A percentile compares a stretch with the other conserved stretches of the same genome.
These are phyloP conservation scores for Colletotrichum orchidophilum DNA, from an alignment of 2,329 filamentous ascomycete genomes.

Conservation along the genomic window DNA sequence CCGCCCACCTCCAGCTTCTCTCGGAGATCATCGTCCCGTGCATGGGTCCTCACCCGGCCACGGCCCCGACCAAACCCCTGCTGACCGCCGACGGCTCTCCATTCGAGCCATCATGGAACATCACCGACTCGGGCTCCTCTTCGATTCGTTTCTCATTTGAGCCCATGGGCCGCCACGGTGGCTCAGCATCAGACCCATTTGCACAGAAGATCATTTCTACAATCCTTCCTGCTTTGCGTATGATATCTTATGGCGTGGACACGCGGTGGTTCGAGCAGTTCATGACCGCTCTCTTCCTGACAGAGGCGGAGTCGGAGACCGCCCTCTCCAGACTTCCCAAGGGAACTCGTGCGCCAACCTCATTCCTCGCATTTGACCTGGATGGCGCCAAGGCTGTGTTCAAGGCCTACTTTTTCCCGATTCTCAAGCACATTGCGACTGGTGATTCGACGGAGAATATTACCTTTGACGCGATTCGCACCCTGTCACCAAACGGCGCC, in stretches of 20 bases:
- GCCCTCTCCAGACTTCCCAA: slow-evolving; percentile 31
- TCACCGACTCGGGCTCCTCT: slow-evolving; percentile 32
- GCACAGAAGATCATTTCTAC: slow-evolving; percentile 31
- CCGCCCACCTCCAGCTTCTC: slow-evolving; percentile 27
- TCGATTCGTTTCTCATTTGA: slow-evolving; percentile 34
- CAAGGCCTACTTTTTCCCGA: slow-evolving; percentile 40
- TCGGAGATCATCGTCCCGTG: slow-evolving; percentile 32
- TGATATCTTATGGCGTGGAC: slow-evolving; percentile 22
- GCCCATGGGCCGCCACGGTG: slow-evolving; percentile 32
- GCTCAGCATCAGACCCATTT: slow-evolving; percentile 25
- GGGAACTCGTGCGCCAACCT: slow-evolving; percentile 36
- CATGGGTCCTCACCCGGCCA: slow-evolving; percentile 24
- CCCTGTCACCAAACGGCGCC: slow-evolving; percentile 35
- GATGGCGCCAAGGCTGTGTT: slow-evolving; percentile 34
- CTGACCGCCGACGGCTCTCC: slow-evolving; percentile 31
- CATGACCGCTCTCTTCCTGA: slow-evolving; percentile 36
- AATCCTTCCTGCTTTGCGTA: slow-evolving; percentile 26
- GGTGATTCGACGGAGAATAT: slow-evolving; percentile 35
- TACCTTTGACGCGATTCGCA: slow-evolving; percentile 37
- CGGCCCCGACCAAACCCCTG: slow-evolving; percentile 26
- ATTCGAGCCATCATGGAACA: slow-evolving; percentile 33
- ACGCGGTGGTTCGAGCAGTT: slow-evolving; percentile 38
- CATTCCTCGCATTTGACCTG: slow-evolving; percentile 40
- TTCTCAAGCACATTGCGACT: slow-evolving; percentile 39
- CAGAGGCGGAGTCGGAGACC: slow-evolving; percentile 25